phyloP scores from a whole-genome alignment of 208 protist species.

The Trypanosoma avium region DNA sequence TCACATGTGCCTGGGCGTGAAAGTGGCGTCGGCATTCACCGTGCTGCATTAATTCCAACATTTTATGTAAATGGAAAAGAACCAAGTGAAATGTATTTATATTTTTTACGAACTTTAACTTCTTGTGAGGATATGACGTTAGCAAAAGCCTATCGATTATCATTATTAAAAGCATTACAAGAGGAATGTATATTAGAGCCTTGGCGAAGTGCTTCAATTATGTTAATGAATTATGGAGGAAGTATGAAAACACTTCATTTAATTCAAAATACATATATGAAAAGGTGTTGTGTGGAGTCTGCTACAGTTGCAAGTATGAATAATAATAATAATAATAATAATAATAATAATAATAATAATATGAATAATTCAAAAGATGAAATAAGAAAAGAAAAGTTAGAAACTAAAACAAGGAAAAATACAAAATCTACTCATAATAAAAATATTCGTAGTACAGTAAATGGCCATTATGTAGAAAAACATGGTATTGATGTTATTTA shows the following conservation, averaged over 20 bases:
- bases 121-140: slow-evolving; percentile 17
- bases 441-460: slow-evolving; percentile 32
- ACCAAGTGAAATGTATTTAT: slow-evolving; percentile 9
- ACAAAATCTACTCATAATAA: no score
- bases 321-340: no score
- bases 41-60: slow-evolving; percentile 18
- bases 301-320: no score
- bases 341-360: no score
- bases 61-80: slow-evolving; percentile 14
- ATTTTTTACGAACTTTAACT: slow-evolving; percentile 16
- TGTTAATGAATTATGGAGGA: slow-evolving; percentile 62
- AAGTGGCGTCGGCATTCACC: slow-evolving; percentile 26
- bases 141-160: slow-evolving; percentile 25
- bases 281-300: not conserved
- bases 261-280: slow-evolving; percentile 5
- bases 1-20: slow-evolving; percentile 23
- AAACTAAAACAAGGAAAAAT: no score
- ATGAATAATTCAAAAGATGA: no score
- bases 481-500: slow-evolving; percentile 66
- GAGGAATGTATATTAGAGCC: slow-evolving; percentile 34
- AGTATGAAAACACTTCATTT: slow-evolving; percentile 33
- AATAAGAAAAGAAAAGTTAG: no score
- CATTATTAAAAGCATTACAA: slow-evolving; percentile 16
- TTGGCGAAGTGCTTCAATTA: slow-evolving; percentile 51
- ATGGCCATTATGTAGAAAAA: slow-evolving; percentile 23